Percentiles rank a stretch among this genome's conserved stretches.
phyloP scores from a whole-genome alignment of 306 rosid species.

The Fragaria iinumae region DNA sequence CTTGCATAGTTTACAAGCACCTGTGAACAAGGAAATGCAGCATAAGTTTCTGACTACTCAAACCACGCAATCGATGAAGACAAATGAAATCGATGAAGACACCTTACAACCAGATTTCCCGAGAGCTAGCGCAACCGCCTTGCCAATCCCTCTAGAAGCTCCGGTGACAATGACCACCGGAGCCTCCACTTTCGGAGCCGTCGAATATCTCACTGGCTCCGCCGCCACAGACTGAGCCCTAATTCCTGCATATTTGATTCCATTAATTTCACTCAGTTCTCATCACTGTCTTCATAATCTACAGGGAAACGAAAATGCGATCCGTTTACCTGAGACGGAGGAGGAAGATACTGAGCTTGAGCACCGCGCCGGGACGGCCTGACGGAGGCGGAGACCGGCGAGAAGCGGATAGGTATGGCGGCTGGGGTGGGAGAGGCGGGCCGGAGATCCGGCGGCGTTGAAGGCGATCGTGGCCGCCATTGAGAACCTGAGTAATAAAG shows the following conservation, averaged over 20 bases:
- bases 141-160: conserved; percentile 95
- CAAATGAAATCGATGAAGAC: conserved; percentile 23
- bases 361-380: background rate
- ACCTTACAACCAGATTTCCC: conserved; percentile 99
- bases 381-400: conserved; percentile 13
- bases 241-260: conserved; percentile 40
- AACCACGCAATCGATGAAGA: background rate
- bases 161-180: conserved; percentile 94
- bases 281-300: background rate
- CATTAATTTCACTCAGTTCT: background rate
- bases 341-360: conserved; percentile 19
- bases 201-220: conserved; percentile 44
- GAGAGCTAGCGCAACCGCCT: conserved; percentile 71
- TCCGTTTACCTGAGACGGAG: conserved; percentile 11
- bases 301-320: background rate
- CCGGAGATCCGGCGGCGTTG: conserved; percentile 30
- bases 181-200: conserved; percentile 50
- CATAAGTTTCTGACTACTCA: background rate
- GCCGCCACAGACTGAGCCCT: conserved; percentile 76
- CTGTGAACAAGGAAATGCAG: conserved; percentile 34
- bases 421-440: background rate
- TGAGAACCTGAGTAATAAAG: conserved; percentile 17
- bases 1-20: conserved; percentile 90
- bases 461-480: conserved; percentile 39
- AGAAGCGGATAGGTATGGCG: conserved; percentile 11